phyloP scores from a whole-genome alignment of 2,329 filamentous ascomycete genomes.

The Alternaria sp. region DNA sequence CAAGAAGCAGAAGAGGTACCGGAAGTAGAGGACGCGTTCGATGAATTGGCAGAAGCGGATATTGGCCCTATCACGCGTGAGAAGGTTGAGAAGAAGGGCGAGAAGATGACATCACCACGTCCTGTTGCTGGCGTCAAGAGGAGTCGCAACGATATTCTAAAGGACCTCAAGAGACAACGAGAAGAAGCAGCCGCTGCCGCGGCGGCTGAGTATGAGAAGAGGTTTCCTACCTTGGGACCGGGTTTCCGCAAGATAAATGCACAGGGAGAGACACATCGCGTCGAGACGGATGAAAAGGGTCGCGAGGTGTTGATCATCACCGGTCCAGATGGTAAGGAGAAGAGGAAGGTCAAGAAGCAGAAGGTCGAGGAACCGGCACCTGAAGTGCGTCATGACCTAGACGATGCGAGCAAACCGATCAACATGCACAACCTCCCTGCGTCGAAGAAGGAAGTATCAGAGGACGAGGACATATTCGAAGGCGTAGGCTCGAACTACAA shows the following conservation, averaged over 20 bases:
- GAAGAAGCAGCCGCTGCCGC: constrained; percentile 56
- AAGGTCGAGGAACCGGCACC: constrained; percentile 45
- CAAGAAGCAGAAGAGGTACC: constrained; percentile 37
- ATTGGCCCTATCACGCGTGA: constrained; percentile 72
- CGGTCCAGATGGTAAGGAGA: constrained; percentile 67
- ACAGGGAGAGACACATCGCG: constrained; percentile 60
- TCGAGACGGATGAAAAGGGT: constrained; percentile 64
- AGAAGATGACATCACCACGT: constrained; percentile 56
- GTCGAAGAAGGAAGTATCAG: constrained; percentile 54
- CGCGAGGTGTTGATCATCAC: constrained; percentile 67
- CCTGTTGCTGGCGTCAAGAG: constrained; percentile 59
- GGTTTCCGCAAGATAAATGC: constrained; percentile 64
- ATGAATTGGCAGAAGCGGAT: constrained; percentile 69
- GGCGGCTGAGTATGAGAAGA: constrained; percentile 52
- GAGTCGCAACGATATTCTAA: constrained; percentile 67
- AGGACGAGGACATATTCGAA: constrained; percentile 69
- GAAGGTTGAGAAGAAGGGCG: constrained; percentile 63
- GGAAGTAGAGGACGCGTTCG: constrained; percentile 58
- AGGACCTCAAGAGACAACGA: constrained; percentile 65
- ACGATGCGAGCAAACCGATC: constrained; percentile 57
- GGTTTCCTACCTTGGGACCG: constrained; percentile 59
- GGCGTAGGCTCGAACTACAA: constrained; percentile 68
- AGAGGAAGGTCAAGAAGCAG: constrained; percentile 67
- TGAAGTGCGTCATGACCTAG: constrained; percentile 55
- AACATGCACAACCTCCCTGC: constrained; percentile 50